phyloP scores from a whole-genome alignment of 2,329 filamentous ascomycete genomes.

The Pseudogymnoascus sp. region DNA sequence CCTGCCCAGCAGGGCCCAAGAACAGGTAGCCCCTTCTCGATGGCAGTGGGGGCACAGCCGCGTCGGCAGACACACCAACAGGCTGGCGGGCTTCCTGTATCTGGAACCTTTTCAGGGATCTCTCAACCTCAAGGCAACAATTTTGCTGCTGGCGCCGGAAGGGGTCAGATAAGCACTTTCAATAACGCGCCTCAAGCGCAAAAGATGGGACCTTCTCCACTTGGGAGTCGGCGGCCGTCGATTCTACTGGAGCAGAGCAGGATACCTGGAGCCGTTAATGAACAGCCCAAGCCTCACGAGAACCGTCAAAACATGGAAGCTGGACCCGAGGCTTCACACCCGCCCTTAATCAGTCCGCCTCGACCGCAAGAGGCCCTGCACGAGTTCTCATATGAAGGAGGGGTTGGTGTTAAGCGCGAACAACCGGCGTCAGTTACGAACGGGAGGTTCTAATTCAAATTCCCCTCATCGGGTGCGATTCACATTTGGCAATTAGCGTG shows the following conservation, averaged over 20 bases:
- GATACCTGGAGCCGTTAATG: conserved; percentile 14
- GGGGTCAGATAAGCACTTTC: not conserved
- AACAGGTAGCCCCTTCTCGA: conserved; percentile 29
- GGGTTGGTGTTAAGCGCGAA: conserved; percentile 2
- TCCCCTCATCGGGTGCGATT: not conserved
- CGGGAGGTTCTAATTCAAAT: not conserved
- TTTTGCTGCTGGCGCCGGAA: not conserved
- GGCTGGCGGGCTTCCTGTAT: conserved; percentile 21
- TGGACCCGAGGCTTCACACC: not conserved
- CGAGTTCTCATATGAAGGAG: conserved; percentile 1
- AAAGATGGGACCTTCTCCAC: conserved; percentile 25
- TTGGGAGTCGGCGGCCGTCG: conserved; percentile 27
- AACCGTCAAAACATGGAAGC: not conserved
- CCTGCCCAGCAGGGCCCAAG: conserved; percentile 32
- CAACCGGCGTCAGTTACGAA: not conserved
- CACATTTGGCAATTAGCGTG: conserved; percentile 6
- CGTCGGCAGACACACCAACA: conserved; percentile 34
- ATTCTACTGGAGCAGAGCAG: conserved; percentile 26
- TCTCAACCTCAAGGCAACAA: not conserved
- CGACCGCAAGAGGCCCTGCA: not conserved
- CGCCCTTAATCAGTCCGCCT: not conserved
- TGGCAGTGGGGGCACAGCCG: conserved; percentile 24
- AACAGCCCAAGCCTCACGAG: conserved; percentile 13
- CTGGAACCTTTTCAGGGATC: conserved; percentile 27
- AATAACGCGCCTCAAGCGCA: conserved; percentile 18